A percentile compares a stretch with the other conserved stretches of the same genome.
These are phyloP conservation scores for Pouteria glomerata DNA, from an alignment of 148 eudicot genomes.

Conservation along the genomic window DNA sequence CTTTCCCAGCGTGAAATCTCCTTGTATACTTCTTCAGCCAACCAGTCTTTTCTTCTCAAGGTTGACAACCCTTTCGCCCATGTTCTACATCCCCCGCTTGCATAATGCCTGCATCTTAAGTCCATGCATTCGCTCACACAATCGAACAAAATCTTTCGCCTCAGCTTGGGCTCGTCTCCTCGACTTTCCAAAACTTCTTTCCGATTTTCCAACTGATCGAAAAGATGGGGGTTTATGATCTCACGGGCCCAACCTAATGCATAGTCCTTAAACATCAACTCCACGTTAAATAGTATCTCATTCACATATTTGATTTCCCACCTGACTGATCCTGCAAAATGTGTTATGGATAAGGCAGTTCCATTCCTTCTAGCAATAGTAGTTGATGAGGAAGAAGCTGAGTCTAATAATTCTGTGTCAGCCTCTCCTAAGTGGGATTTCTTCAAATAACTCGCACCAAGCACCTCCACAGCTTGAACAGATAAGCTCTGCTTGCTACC, in stretches of 20 bases:
- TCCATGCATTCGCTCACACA: conserved; percentile 75
- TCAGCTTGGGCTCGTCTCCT: conserved; percentile 20
- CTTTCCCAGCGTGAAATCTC: conserved; percentile 61
- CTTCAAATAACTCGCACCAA: conserved; percentile 25
- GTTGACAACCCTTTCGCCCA: conserved; percentile 57
- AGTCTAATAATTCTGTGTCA: conserved; percentile 74
- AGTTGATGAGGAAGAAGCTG: conserved; percentile 69
- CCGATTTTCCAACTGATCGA: conserved; percentile 60
- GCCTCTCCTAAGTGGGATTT: conserved; percentile 30
- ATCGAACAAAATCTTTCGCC: conserved; percentile 61
- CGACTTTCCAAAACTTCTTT: conserved; percentile 10
- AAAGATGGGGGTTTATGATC: conserved; percentile 59
- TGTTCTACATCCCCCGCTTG: conserved; percentile 39
- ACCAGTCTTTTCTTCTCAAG: conserved; percentile 45
- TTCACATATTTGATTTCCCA: conserved; percentile 76
- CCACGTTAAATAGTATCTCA: conserved; percentile 46
- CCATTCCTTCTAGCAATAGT: conserved; percentile 17
- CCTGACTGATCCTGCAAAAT: conserved; percentile 21
- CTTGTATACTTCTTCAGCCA: conserved; percentile 66
- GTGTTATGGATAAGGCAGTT: conserved; percentile 1
- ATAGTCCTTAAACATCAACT: conserved; percentile 59
- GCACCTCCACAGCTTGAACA: conserved; percentile 42
- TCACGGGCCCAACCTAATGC: conserved; percentile 51
- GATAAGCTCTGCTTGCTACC: conserved; percentile 66
- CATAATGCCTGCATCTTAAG: conserved; percentile 43